These are phyloP conservation scores for Mercurialis annua DNA, from an alignment of 345 rosid genomes.

Conservation along the genomic window DNA sequence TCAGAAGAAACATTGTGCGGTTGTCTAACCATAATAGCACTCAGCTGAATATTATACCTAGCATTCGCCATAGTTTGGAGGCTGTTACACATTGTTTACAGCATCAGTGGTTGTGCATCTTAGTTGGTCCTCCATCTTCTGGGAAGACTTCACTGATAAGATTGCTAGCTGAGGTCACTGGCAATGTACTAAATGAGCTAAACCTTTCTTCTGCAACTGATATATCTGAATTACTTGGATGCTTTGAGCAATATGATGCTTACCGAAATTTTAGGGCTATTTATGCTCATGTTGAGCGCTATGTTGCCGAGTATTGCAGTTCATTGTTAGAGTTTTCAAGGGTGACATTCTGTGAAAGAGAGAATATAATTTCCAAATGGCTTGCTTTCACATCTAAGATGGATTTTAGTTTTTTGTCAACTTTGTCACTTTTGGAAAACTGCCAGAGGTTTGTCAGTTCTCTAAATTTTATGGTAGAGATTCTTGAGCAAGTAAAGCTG, in stretches of 20 bases:
- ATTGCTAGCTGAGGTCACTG: constrained; percentile 73
- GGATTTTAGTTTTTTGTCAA: constrained; percentile 37
- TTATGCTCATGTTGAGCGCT: constrained; percentile 56
- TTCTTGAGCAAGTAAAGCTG: constrained; percentile 45
- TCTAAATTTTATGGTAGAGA: constrained; percentile 47
- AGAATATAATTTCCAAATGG: constrained; percentile 58
- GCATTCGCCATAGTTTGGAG: constrained; percentile 74
- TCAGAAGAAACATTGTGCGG: constrained; percentile 51
- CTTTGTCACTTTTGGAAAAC: constrained; percentile 26
- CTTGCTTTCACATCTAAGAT: constrained; percentile 47
- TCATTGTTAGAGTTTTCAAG: constrained; percentile 44
- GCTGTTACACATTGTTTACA: constrained; percentile 78
- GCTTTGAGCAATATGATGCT: constrained; percentile 94
- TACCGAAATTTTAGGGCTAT: constrained; percentile 58
- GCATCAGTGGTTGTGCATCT: constrained; percentile 80
- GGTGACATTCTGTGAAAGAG: constrained; percentile 38
- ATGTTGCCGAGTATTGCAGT: constrained; percentile 63
- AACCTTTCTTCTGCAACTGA: constrained; percentile 90
- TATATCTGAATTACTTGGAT: constrained; percentile 89
- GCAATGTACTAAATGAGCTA: constrained; percentile 69
- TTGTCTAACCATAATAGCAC: constrained; percentile 35
- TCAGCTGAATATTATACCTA: constrained; percentile 67
- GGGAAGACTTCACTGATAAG: constrained; percentile 92
- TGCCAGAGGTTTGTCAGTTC: constrained; percentile 33
- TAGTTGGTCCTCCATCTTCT: constrained; percentile 83